Evolutionary conservation across 2,329 filamentous ascomycete genomes (phyloP).

Genomic region (Cyphellophora europaea): DNA sequence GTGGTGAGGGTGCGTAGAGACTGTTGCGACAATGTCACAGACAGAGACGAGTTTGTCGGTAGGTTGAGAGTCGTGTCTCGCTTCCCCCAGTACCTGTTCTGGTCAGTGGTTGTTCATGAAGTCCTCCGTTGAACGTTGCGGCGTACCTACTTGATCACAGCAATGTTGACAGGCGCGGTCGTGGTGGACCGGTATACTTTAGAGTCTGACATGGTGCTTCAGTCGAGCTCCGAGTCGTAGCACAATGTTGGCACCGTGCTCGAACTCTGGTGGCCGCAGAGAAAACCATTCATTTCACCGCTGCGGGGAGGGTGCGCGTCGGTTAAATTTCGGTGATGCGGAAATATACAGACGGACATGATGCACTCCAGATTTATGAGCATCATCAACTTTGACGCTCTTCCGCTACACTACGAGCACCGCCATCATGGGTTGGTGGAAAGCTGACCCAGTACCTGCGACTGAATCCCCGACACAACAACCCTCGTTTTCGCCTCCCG

Average conservation of each 20-base stretch:
- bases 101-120: conserved; percentile 3
- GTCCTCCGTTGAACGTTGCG: conserved; percentile 3
- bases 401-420: background rate
- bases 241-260: too few relatives aligned
- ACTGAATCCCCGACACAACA: conserved; percentile 5
- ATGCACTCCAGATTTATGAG: too few relatives aligned
- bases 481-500: conserved; percentile 23
- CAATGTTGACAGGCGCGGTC: conserved; percentile 54
- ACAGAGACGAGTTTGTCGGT: conserved; percentile 94
- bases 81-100: conserved; percentile 81
- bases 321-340: too few relatives aligned
- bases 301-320: too few relatives aligned
- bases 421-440: conserved; percentile 19
- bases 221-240: too few relatives aligned
- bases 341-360: too few relatives aligned
- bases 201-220: conserved; percentile 15
- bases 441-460: conserved; percentile 17
- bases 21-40: conserved; percentile 87
- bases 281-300: too few relatives aligned
- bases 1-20: conserved; percentile 95
- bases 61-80: conserved; percentile 89
- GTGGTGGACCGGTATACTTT: conserved; percentile 81
- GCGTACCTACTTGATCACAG: conserved; percentile 22
- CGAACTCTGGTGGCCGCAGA: too few relatives aligned
- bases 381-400: too few relatives aligned